Base-by-base conservation (phyloP, 2,329 filamentous ascomycete genomes). In the Colletotrichum horii region DNA sequence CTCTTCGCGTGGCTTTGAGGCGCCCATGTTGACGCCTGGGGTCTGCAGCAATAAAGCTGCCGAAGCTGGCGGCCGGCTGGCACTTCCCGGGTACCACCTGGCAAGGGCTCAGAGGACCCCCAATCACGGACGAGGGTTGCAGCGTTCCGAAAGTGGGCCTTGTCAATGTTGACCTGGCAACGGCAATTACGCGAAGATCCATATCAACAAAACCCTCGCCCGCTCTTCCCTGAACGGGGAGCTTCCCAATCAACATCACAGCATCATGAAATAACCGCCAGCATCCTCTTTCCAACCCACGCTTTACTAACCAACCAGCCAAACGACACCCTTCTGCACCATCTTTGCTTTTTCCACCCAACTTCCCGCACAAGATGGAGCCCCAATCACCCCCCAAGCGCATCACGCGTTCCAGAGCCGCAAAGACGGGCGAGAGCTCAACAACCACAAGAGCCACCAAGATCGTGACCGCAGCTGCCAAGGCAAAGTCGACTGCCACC, bases 381-480 rank as follows among this genome's bases (percentile, higher is more conserved):
- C 83, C 84, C 68, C 82, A 85, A 78, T 91, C 89, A 74, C 90
- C 91, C 67, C 91, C 90, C 43, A 91, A 91, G 83, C 89, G 91
- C 78, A 87, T 92, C 80, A 92, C 91, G 77, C 88, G 91, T 67
- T 84, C 87, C 61, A 83, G 87, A 74, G 86, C 87, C 36, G 86
- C 86, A 58, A 88, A 85, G 80, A 81, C 82, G 38, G 80, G 78
- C 69, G 84, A 87, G 73, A 80, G 84, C 30, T 80, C 82, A 56
- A 75, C 78, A 8, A 64, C 55, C 22, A 64, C 82, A 43, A 87
- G 87, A 79, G 84, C 85, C 3, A 85, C 87, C 74, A 89, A 84
- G 75, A 85, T 88, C 76, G 83, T 88, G 76, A 89, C 89, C 78
- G 85, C 89, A 72, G 85, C 88, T 16, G 84, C 88, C 36, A 88